A percentile compares a stretch with the other conserved stretches of the same genome.
These are phyloP conservation scores for Papiliotrema terrestris DNA, from an alignment of 1,284 basidiomycete genomes.

Conservation along the genomic window DNA sequence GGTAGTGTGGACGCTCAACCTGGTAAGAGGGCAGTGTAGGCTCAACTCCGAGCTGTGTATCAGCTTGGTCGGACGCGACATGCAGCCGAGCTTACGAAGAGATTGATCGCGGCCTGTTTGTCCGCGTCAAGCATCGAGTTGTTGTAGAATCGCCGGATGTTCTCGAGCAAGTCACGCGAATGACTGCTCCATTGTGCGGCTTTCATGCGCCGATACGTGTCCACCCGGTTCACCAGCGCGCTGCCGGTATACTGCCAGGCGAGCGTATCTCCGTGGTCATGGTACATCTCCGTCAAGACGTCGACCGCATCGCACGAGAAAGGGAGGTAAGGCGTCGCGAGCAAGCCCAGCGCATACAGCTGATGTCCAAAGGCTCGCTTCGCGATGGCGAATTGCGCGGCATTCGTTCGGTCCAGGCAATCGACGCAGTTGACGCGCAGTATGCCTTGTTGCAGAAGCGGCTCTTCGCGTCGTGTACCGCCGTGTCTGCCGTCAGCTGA, in stretches of 20 bases:
- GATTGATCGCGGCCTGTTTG: slow-evolving; percentile 95
- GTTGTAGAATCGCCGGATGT: slow-evolving; percentile 90
- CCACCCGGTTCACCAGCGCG: slow-evolving; percentile 92
- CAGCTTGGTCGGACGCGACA: background rate
- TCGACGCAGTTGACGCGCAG: slow-evolving; percentile 92
- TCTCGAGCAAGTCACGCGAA: slow-evolving; percentile 87
- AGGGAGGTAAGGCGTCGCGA: slow-evolving; percentile 74
- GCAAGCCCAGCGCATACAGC: slow-evolving; percentile 87
- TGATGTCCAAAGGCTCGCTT: slow-evolving; percentile 95
- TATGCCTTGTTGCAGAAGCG: slow-evolving; percentile 85
- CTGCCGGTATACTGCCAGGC: slow-evolving; percentile 96
- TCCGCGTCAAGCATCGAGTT: slow-evolving; percentile 95
- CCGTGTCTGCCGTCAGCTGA: slow-evolving; percentile 5
- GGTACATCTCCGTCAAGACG: slow-evolving; percentile 99
- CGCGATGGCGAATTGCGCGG: slow-evolving; percentile 95
- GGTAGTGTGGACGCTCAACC: slow-evolving; percentile 61
- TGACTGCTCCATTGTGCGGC: slow-evolving; percentile 97
- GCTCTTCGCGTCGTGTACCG: slow-evolving; percentile 60
- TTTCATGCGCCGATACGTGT: slow-evolving; percentile 81
- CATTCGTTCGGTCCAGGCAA: slow-evolving; percentile 95
- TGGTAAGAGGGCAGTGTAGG: slow-evolving; percentile 17
- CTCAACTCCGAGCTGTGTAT: slow-evolving; percentile 64
- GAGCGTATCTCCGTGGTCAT: slow-evolving; percentile 92
- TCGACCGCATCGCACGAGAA: slow-evolving; percentile 96
- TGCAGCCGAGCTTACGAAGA: slow-evolving; percentile 64